Evolutionary conservation across 495 filamentous ascomycete genomes (phyloP), one percentile per base, ranked within the genome.

Genomic region (Penicillium ucsense): DNA sequence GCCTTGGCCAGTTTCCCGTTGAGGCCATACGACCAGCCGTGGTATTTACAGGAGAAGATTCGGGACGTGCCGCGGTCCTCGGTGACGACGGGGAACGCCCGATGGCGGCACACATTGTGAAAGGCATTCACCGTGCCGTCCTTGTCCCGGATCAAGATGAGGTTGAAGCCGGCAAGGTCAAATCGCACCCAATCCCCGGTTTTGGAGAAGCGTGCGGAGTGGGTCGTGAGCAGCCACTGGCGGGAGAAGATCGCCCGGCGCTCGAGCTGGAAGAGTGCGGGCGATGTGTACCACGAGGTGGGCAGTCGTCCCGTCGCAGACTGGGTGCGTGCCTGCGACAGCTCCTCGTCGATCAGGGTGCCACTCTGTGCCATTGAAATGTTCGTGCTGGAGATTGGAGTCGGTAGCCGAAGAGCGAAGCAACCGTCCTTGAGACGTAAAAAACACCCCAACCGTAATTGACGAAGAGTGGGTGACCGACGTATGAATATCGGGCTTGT

Each of bases 1-100:
- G 79, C 77, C 51, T 81, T 80, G 47, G 75, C 72, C 20, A 81
- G 64, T 39, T 78, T 76, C n/a, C 79, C 77, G 42, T 69, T 76
- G 32, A 76, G 63, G 2, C 73, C 73, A 36, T 81, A 81, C 4
- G 71, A 73, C 78, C 79, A 82, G 43, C 78, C 78, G 61, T 82
- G 79, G 45, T 81, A 82, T 47, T 73, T 71, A 61, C 77, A 82
- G 31, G 69, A 60, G 45, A 81, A 71, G 48, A 80, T 72, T 5
- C 66, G 64, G 10, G 74, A 58, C 6, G 63, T 69, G 4, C 79
- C 79, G 6, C 59, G 47, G 5, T 71, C 64, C 35, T 72, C 70
- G 8, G 67, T 69, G 6, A 80, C 74, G 20, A 81, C 67, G 6
- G 76, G 75, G 56, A 72, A 80, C 31, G 77, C 76, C 8, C 76